phyloP scores from a whole-genome alignment of 176 grass and related monocot species.

The Cocos nucifera region DNA sequence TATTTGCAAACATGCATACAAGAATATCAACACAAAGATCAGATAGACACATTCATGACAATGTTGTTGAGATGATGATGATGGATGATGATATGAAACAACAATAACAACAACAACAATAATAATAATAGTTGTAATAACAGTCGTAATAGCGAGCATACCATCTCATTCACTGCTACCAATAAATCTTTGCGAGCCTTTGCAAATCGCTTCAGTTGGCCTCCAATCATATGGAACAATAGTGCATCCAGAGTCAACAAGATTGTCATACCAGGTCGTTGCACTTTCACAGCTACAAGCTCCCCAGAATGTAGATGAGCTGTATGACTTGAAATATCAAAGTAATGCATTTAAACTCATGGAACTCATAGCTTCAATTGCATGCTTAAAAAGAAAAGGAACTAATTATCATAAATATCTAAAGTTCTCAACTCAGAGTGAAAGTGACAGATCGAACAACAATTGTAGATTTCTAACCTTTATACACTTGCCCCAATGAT shows the following conservation, averaged over 20 bases:
- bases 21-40: too few species aligned
- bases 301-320: slow-evolving; percentile 95
- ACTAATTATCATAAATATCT: slow-evolving; percentile 14
- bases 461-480: slow-evolving; percentile 51
- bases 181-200: slow-evolving; percentile 95
- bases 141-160: slow-evolving; percentile 20
- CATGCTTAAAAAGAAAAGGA: slow-evolving; percentile 27
- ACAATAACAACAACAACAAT: not conserved
- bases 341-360: slow-evolving; percentile 67
- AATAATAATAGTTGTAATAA: not conserved
- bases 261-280: slow-evolving; percentile 84
- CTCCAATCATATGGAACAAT: slow-evolving; percentile 95
- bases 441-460: not conserved
- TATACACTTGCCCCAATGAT: slow-evolving; percentile 96
- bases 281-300: slow-evolving; percentile 91
- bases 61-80: too few species aligned
- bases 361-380: slow-evolving; percentile 30
- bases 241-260: slow-evolving; percentile 86
- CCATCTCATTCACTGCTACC: slow-evolving; percentile 93
- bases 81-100: not conserved
- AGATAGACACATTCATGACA: too few species aligned
- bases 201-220: slow-evolving; percentile 90
- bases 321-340: slow-evolving; percentile 99
- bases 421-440: slow-evolving; percentile 1
- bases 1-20: too few species aligned